These are phyloP conservation scores for Fonsecaea erecta DNA, from an alignment of 2,329 filamentous ascomycete species.

Conservation along the genomic window DNA sequence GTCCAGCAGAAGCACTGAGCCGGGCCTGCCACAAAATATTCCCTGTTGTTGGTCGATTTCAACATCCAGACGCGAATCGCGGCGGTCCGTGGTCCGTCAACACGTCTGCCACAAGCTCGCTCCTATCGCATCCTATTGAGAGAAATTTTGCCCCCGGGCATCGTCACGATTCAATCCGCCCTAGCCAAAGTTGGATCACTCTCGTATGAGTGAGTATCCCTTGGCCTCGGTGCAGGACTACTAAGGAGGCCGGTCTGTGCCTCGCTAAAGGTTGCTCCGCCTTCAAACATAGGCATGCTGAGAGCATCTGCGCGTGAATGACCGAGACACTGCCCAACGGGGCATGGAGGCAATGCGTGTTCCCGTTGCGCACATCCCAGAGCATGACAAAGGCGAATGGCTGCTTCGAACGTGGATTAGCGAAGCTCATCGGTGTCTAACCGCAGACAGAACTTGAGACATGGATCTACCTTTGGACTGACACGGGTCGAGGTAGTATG, in stretches of 20 bases:
- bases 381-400: background rate
- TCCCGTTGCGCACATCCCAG: background rate
- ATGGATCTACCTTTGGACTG: background rate
- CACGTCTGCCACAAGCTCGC: no score
- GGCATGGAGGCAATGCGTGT: background rate
- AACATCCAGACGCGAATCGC: no score
- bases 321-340: background rate
- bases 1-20: no score
- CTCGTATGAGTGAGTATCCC: background rate
- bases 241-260: background rate
- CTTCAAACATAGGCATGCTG: background rate
- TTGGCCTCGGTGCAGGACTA: no score
- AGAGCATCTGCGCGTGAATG: constrained; percentile 1
- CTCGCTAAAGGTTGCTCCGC: background rate
- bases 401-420: background rate
- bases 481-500: constrained; percentile 5
- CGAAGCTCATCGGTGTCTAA: constrained; percentile 2
- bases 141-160: no score
- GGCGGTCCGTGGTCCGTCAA: no score
- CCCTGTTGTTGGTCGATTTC: no score
- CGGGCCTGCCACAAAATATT: no score
- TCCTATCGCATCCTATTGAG: no score
- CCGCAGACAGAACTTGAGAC: background rate
- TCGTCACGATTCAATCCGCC: no score
- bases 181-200: background rate